phyloP scores from a whole-genome alignment of 768 basidiomycete species.

The Suillus discolor region DNA sequence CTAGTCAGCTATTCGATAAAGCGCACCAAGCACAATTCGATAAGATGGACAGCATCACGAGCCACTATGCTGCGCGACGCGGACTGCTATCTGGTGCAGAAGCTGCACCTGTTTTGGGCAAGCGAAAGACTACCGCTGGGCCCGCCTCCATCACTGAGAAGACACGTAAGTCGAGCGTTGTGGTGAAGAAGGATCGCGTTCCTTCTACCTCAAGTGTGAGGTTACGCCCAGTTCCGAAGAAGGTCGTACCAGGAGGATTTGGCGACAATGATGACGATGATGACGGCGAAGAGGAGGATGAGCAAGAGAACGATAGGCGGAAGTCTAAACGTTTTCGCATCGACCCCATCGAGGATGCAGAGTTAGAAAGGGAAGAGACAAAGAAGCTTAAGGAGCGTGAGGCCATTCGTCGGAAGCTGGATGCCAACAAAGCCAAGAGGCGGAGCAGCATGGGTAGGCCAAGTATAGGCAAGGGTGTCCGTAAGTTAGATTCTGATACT shows the following conservation, averaged over 20 bases:
- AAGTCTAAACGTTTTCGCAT: conserved; percentile 48
- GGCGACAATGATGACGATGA: conserved; percentile 52
- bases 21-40: conserved; percentile 65
- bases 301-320: conserved; percentile 35
- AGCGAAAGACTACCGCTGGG: conserved; percentile 36
- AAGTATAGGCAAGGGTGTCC: conserved; percentile 43
- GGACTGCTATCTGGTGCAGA: conserved; percentile 22
- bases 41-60: conserved; percentile 78
- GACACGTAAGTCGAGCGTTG: conserved; percentile 56
- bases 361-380: conserved; percentile 34
- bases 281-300: conserved; percentile 33
- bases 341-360: conserved; percentile 34
- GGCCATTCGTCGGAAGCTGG: conserved; percentile 63
- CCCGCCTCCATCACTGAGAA: conserved; percentile 28
- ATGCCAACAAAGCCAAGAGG: conserved; percentile 65
- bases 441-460: conserved; percentile 63
- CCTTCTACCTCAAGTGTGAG: conserved; percentile 2
- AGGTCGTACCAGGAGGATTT: conserved; percentile 58
- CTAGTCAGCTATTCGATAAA: conserved; percentile 49
- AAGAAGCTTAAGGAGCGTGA: conserved; percentile 51
- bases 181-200: conserved; percentile 30
- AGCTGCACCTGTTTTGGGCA: conserved; percentile 25
- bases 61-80: conserved; percentile 50
- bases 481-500: conserved; percentile 40
- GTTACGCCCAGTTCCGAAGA: conserved; percentile 19